Conservation (phyloP, 331 rosid genomes). For the Telfairia occidentalis region DNA sequence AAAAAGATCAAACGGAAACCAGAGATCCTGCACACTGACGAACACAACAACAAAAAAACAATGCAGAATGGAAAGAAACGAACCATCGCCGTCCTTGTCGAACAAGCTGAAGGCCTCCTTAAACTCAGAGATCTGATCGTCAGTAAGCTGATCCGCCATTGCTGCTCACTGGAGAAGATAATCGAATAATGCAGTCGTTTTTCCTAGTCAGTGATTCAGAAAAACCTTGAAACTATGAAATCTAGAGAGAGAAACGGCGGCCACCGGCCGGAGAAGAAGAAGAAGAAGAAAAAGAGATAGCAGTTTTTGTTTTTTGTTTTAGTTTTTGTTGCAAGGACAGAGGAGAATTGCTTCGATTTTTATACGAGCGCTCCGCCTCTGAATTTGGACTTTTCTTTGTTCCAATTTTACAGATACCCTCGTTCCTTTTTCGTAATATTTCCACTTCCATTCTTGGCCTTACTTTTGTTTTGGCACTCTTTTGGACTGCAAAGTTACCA, state of each 20-base stretch:
- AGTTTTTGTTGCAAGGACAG: not conserved
- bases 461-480: not conserved
- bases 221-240: not conserved
- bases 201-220: not conserved
- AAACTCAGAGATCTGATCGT: constrained; percentile 89
- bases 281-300: not conserved
- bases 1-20: not conserved
- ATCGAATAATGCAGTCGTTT: not conserved
- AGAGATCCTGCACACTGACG: not conserved
- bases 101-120: constrained; percentile 87
- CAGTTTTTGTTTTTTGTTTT: no score
- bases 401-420: not conserved
- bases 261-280: not conserved
- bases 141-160: constrained; percentile 89
- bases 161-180: constrained; percentile 10
- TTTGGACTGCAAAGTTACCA: not conserved
- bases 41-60: not conserved
- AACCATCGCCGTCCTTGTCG: constrained; percentile 86
- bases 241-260: not conserved
- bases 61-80: not conserved
- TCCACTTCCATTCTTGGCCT: not conserved
- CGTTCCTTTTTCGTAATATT: not conserved
- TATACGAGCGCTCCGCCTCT: constrained; percentile 7
- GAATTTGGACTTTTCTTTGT: not conserved
- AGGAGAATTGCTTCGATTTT: not conserved